phyloP scores from a whole-genome alignment of 2,329 filamentous ascomycete species.

The Ampelomyces quisqualis region DNA sequence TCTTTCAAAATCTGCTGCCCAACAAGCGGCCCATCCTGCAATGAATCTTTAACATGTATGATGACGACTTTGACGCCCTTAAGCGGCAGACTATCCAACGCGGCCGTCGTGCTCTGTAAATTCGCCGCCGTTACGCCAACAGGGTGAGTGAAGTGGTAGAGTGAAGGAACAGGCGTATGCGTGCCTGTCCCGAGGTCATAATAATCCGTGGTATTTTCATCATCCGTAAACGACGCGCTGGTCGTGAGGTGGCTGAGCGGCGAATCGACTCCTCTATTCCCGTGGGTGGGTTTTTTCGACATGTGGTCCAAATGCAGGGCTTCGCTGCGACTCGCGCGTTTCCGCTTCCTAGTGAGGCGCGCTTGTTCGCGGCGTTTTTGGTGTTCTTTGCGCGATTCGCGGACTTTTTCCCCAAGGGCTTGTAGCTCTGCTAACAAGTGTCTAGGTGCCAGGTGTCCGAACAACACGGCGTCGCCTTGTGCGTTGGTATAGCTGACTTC shows the following conservation, averaged over 20 bases:
- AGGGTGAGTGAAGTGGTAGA: constrained; percentile 17
- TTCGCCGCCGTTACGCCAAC: neutral
- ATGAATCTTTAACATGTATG: constrained; percentile 89
- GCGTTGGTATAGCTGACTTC: constrained; percentile 92
- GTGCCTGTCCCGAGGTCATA: constrained; percentile 12
- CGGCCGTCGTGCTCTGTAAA: constrained; percentile 26
- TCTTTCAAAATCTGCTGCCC: constrained; percentile 70
- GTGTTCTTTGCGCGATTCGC: constrained; percentile 47
- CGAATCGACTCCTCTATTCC: constrained; percentile 17
- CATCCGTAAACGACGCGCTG: constrained; percentile 18
- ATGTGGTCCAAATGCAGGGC: constrained; percentile 24
- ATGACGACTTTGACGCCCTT: constrained; percentile 77
- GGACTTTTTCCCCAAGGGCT: constrained; percentile 69
- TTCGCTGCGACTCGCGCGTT: constrained; percentile 53
- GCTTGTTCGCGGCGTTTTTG: constrained; percentile 35
- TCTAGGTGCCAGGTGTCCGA: constrained; percentile 82
- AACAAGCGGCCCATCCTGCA: constrained; percentile 67
- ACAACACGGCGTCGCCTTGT: constrained; percentile 74
- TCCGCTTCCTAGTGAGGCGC: constrained; percentile 61
- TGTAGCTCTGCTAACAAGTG: constrained; percentile 79
- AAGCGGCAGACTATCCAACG: constrained; percentile 55
- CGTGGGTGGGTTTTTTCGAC: constrained; percentile 13
- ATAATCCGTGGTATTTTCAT: constrained; percentile 34
- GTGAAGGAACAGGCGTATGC: constrained; percentile 11
- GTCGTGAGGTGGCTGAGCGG: constrained; percentile 8